Evolutionary conservation across 768 basidiomycete species (phyloP), one percentile per base, ranked within the genome.

Genomic region (Saitozyma sp.): DNA sequence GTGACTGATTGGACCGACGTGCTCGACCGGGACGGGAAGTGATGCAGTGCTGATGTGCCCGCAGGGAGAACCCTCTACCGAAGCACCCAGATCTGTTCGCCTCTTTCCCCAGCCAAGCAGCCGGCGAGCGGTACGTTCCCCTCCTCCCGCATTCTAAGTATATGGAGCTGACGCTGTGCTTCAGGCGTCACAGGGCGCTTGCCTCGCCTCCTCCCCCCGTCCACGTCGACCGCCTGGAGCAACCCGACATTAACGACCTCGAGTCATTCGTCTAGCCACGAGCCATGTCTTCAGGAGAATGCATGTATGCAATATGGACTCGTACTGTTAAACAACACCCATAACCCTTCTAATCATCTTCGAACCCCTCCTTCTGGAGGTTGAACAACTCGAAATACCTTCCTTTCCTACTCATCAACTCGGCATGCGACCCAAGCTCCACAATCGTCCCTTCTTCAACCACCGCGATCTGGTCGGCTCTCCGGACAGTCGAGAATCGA

Each of bases 51-150:
- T 20, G 16, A 37, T 52, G 40, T 53, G 50, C 42, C 29, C 13
- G 9, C 65, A 96, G 92, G 6, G 96, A 98, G 80, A 89, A 92
- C 0, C 96, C 96, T 0, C 81, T 91, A 43, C 96, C 96, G 0
- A 98, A 99, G 76, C 94, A 98, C 77, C 91, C 92, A 14, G 92
- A 95, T 74, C 82, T 98, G 62, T 98, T 99, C 80, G 86, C 90
- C 1, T 94, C 92, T 2, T 99, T 98, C 79, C 96, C 96, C 39
- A 94, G 91, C 43, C 86, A 89, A 29, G 96, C 96, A 20, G 95
- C 94, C 16, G 96, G 96, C 43, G 96, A 99, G 82, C 92, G 88
- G 91, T 92, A 69, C 8, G 72, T 61, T 16, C 48, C n/a, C 43
- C 37, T 20, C 50, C 10, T 41, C n/a, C n/a, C 6, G 16, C 8